Base-by-base conservation (phyloP, 78 protist species). In the slime mould (Dictyostelium discoideum) region DNA sequence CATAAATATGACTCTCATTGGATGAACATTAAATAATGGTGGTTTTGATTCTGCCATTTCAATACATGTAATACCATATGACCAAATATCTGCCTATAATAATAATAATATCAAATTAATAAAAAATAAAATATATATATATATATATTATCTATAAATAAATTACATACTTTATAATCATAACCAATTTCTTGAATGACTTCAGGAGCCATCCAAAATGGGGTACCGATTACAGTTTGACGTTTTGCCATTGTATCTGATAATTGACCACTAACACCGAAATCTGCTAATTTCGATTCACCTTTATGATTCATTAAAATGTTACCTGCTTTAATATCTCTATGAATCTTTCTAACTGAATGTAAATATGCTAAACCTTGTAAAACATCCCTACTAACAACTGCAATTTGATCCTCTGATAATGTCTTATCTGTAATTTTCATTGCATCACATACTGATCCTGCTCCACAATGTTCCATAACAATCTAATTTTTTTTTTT, bases 121-220 rank as follows among this genome's bases (percentile, higher is more conserved):
- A 65, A 93, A 29, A 65, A 86, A 78, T 16, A 93, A 32, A 32
- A 32, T 32, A 32, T n/a, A 32, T 1, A 32, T 1, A 32, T 1
- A 32, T 1, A 32, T 32, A 1, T 32, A 32, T 32, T 32, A 0
- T 32, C 37, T 32, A 32, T 32, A 1, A 32, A 32, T 32, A 32
- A 32, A 32, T 32, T 42, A 32, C 92, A 73, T 50, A 86, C 92
- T 60, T 86, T 88, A 48, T 39, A 84, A 89, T 92, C 94, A 69
- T 97, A 92, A 0, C 97, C 96, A 57, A 69, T 72, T 87, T 96
- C 96, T 22, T 97, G 95, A 83, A 98, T 92, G 32, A 98, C 98
- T 63, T 98, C 92, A 46, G 92, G 94, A 50, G 99, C 99, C 99
- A 98, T 98, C 99, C 99, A 99, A 73, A 97, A 97, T 32, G 98